Evolutionary conservation across 192 early-diverging fungal genomes (phyloP), one percentile per base, ranked within the genome.

Genomic region (Kickxella alabastrina): DNA sequence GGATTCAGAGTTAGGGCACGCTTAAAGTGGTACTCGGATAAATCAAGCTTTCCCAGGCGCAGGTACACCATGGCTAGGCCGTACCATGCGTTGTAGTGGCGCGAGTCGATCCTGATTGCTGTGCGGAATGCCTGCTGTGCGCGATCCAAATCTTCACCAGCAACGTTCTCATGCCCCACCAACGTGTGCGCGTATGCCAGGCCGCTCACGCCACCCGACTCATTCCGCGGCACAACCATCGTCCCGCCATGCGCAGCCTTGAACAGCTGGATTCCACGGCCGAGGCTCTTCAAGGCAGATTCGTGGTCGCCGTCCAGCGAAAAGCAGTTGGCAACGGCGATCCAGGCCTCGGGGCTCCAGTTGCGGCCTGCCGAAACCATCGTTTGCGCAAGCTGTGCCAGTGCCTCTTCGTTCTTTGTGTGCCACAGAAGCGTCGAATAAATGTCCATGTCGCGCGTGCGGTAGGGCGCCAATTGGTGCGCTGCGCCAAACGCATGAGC

Each of bases 371-470:
- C 49, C 4, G 82, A 74, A 10, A 88, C 76, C 59, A 96, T 75
- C 9, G 83, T 78, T 51, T 92, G 84, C 0, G 88, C 91, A 32
- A 96, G 70, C 38, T 79, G 75, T 10, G 85, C 83, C 35, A 94
- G 74, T 31, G 61, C 66, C n/a, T 81, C 80, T 21, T 89, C 86
- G 52, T 83, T 78, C 39, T 78, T 78, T 43, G 90, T 60, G 52
- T 94, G 92, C 93, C 93, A 96, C 31, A 96, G 59, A 24, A 84
- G 78, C 10, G 88, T 87, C 15, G 90, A 90, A 54, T 88, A 94
- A 6, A 85, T 59, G 46, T 96, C 93, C 87, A 94, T 88, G 37
- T 85, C 85, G 25, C 81, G 79, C 22, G 85, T 54, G 3, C 87
- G 80, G 59, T 80, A 84, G 8, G 88, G 86, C 29, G 92, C 91